These are phyloP conservation scores for Akebia trifoliata DNA, from an alignment of 164 flowering plant genomes.

Conservation along the genomic window DNA sequence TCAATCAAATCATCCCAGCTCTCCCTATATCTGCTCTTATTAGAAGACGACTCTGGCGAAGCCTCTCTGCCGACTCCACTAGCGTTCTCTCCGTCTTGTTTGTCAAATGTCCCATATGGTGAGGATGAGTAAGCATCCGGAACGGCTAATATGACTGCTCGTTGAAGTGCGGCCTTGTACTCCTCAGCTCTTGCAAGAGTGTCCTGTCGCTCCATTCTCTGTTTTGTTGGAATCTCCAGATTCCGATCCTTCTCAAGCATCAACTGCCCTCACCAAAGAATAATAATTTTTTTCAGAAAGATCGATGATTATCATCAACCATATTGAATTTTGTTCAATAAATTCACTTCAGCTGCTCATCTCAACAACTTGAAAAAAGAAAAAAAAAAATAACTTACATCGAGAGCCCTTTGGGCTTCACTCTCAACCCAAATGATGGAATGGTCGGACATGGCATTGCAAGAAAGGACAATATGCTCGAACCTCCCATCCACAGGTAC, in stretches of 20 bases:
- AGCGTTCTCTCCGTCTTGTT: constrained; percentile 26
- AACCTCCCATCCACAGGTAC: constrained; percentile 80
- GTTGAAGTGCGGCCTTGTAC: constrained; percentile 72
- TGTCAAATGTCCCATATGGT: constrained; percentile 67
- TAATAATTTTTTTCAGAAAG: not conserved
- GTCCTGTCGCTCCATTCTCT: constrained; percentile 69
- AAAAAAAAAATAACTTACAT: constrained; percentile 38
- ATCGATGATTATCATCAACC: too few relatives aligned
- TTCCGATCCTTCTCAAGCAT: constrained; percentile 58
- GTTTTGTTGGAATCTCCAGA: constrained; percentile 72
- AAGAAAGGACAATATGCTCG: constrained; percentile 65
- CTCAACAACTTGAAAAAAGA: too few relatives aligned
- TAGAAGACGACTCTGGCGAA: too few relatives aligned
- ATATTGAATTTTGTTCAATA: too few relatives aligned
- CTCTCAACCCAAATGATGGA: constrained; percentile 60
- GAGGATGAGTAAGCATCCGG: constrained; percentile 70
- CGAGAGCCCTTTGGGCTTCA: constrained; percentile 61
- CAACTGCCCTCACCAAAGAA: constrained; percentile 32
- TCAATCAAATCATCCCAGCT: constrained; percentile 73
- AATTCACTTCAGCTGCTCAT: too few relatives aligned
- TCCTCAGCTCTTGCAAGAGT: constrained; percentile 48
- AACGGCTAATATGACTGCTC: constrained; percentile 62
- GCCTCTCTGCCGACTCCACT: too few relatives aligned
- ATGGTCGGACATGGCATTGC: constrained; percentile 65
- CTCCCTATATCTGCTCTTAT: constrained; percentile 28